Percentiles rank a stretch among this genome's conserved stretches.
Conservation (phyloP, 1,284 basidiomycete species). For the Leucoagaricus sp. region DNA sequence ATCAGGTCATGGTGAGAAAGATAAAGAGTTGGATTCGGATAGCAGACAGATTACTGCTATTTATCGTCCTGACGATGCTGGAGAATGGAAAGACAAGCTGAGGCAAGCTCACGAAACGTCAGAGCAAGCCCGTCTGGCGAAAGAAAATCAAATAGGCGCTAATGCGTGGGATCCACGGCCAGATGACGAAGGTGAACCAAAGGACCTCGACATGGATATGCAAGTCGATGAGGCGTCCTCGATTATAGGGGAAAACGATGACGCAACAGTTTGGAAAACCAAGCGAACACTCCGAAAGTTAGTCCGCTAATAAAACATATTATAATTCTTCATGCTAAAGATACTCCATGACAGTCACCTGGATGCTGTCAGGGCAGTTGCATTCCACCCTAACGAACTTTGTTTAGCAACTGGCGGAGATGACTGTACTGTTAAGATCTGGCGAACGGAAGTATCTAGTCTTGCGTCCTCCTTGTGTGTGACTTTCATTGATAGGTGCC, state of each 20-base stretch:
- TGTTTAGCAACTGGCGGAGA: conserved; percentile 91
- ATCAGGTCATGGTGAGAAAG: conserved; percentile 38
- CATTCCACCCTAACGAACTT: conserved; percentile 84
- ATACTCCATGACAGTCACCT: conserved; percentile 67
- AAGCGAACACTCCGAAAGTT: conserved; percentile 86
- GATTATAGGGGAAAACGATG: conserved; percentile 65
- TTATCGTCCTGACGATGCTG: conserved; percentile 81
- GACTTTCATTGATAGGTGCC: conserved; percentile 14
- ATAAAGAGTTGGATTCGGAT: conserved; percentile 51
- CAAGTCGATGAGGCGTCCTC: conserved; percentile 72
- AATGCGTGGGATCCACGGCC: conserved; percentile 40
- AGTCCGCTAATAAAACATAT: conserved; percentile 37
- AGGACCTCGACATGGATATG: conserved; percentile 62
- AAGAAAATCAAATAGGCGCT: conserved; percentile 33
- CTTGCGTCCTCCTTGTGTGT: conserved; percentile 74
- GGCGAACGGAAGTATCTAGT: conserved; percentile 80
- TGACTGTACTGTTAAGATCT: conserved; percentile 95
- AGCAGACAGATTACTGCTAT: conserved; percentile 74
- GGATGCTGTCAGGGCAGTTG: conserved; percentile 88
- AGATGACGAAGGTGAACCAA: conserved; percentile 48
- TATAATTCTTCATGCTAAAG: conserved; percentile 19
- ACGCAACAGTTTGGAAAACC: conserved; percentile 79
- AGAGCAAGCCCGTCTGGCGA: conserved; percentile 44
- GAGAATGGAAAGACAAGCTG: conserved; percentile 81
- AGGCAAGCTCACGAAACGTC: conserved; percentile 62